Conservation (phyloP, 2,329 filamentous ascomycete genomes). For the Cladophialophora chaetospira region DNA sequence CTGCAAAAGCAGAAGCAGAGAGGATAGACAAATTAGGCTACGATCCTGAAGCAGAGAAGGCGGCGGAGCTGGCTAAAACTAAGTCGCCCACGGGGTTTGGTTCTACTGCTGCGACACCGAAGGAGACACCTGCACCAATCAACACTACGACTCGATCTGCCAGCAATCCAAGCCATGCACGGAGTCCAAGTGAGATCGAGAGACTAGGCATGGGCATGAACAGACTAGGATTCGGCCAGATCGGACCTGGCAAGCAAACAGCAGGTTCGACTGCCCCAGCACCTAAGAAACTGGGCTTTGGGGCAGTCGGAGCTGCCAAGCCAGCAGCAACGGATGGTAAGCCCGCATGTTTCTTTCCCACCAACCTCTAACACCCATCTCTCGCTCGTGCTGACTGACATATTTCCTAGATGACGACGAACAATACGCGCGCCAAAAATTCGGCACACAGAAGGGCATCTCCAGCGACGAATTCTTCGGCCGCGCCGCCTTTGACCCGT, state of each 20-base stretch:
- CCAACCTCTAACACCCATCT: background rate
- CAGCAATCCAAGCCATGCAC: slow-evolving; percentile 58
- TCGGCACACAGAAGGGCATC: slow-evolving; percentile 90
- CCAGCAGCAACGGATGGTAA: slow-evolving; percentile 67
- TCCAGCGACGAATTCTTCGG: slow-evolving; percentile 98
- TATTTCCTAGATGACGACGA: slow-evolving; percentile 65
- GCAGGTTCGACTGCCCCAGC: slow-evolving; percentile 52
- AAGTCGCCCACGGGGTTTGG: slow-evolving; percentile 39
- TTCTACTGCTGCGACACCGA: slow-evolving; percentile 38
- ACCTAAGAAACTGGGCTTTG: slow-evolving; percentile 81
- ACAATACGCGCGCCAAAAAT: slow-evolving; percentile 82
- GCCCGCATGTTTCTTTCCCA: slow-evolving; percentile 27
- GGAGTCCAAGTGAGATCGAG: slow-evolving; percentile 76
- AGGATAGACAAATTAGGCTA: slow-evolving; percentile 94
- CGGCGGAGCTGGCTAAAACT: slow-evolving; percentile 41
- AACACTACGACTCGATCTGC: slow-evolving; percentile 64
- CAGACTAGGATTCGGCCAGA: slow-evolving; percentile 84
- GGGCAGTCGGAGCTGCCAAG: slow-evolving; percentile 76
- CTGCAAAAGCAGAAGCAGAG: slow-evolving; percentile 95
- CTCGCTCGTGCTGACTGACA: slow-evolving; percentile 45
- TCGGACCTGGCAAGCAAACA: slow-evolving; percentile 55
- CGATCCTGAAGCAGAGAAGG: slow-evolving; percentile 82
- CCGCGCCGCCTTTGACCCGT: slow-evolving; percentile 80
- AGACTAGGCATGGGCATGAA: slow-evolving; percentile 85
- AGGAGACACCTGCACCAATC: slow-evolving; percentile 71